Base-by-base conservation (phyloP, 2,329 filamentous ascomycete genomes). In the Hymenoscyphus fructigenus region DNA sequence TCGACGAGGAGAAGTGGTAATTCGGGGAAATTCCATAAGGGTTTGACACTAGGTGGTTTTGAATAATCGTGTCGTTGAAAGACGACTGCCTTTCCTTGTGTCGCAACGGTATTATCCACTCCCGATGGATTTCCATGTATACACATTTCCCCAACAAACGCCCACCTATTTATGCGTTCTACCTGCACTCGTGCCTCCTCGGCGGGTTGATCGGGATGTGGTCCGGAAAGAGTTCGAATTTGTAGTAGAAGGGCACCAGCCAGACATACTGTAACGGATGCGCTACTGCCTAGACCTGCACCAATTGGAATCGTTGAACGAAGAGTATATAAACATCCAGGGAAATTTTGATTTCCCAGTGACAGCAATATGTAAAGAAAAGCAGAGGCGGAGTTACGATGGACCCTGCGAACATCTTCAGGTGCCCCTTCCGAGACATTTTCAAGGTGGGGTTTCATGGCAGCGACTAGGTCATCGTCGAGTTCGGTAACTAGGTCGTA, bases 41-140 rank as follows among this genome's bases (percentile, higher is more conserved):
- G 86, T 12, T 84, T 85, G 4, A 98, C 93, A 0, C 80, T 80
- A 0, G 94, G 92, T 2, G 93, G 91, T 75, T 90, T 89, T 65
- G 82, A 82, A 76, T 93, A 92, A 75, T 96, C 90, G 60, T 82
- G 85, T 61, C 93, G 85, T 73, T 94, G 90, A 79, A 96, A 99
- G 2, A 98, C 82, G 1, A 99, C 93, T 0, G 93, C 95, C 79
- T 97, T 97, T 64, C 95, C 95, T 73, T 96, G 91, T 14, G 93
- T 91, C 14, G 94, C 85, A 32, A 99, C 94, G 2, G 95, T 99
- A 78, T 99, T 99, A 79, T 99, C 95, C 55, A 99, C 92, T 0
- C 95, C 95, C 0, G 92, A 97, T 0, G 95, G 95, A 74, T 96
- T 98, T 44, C 94, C 95, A 75, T 99, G 95, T 68, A 98, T 97